Base-by-base conservation (phyloP, 768 basidiomycete species). In the Trametes gibbosa region DNA sequence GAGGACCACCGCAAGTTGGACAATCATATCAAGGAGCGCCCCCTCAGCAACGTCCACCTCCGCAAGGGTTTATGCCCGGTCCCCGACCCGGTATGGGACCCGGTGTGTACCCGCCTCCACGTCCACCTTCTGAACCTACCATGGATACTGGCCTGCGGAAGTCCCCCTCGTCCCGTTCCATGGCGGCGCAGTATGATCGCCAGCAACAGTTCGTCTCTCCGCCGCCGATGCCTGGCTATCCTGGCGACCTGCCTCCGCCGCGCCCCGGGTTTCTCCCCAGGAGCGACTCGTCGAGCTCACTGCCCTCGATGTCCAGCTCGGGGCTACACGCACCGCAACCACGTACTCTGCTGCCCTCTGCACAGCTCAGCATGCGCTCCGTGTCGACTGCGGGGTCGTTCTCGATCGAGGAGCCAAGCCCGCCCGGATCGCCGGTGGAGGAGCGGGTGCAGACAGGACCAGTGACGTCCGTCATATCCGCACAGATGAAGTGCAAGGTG, bases 401-500 rank as follows among this genome's bases (percentile, higher is more conserved):
- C 50, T 68, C 66, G 32, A 81, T 84, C 61, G 79, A 81, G 47
- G 86, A 87, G 56, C 85, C 86, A 32, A 92, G 90, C 68, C 95
- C 96, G 37, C 95, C 95, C 0, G 78, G 83, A 40, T 95, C 92
- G 7, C 96, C 94, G 2, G 77, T 82, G 4, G 78, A 82, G 59
- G 82, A 87, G 65, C 75, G 73, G 13, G 75, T 75, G 8, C 70
- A 74, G 3, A 70, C 80, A 9, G 92, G 88, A 3, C 92, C 94
- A 1, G 81, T 88, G 34, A 86, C 84, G 32, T 89, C 92, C 5
- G 77, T 84, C 12, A 78, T 98, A 61, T 84, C 90, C 9, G 92
- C 91, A 13, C 86, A 92, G 69, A 96, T 95, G 92, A 95, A 95
- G 71, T 98, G 96, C 82, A 99, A 98, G 73, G 88, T 98, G 23